Percentiles rank a stretch among this genome's conserved stretches.
phyloP scores from a whole-genome alignment of 2,329 filamentous ascomycete genomes.

The Trichoderma simmonsii region DNA sequence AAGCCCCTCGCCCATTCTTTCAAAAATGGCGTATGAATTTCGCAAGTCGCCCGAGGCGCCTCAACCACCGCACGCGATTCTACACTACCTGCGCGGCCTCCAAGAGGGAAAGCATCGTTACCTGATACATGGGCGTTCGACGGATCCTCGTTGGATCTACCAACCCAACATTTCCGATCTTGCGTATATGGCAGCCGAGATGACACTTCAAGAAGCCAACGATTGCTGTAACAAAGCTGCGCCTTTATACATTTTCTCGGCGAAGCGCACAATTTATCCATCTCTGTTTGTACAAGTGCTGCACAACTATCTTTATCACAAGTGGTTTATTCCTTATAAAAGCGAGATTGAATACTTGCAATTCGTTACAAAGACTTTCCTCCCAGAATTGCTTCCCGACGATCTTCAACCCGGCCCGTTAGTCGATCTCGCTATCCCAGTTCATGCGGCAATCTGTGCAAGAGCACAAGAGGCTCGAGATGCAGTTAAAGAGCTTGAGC shows the following conservation, averaged over 20 bases:
- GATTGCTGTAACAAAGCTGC: background rate
- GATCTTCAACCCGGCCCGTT: background rate
- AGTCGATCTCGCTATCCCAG: background rate
- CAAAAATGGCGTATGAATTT: background rate
- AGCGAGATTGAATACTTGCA: background rate
- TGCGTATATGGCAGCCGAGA: background rate
- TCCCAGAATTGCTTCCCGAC: background rate
- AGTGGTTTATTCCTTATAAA: background rate
- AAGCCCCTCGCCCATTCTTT: no score
- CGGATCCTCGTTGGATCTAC: background rate
- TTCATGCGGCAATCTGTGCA: background rate
- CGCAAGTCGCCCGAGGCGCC: background rate
- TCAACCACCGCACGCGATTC: background rate
- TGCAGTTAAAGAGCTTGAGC: background rate
- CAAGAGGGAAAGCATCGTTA: background rate
- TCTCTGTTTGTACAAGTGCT: background rate
- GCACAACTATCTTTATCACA: background rate
- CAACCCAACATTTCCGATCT: background rate
- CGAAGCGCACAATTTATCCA: background rate
- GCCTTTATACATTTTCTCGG: background rate
- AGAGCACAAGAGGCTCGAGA: background rate
- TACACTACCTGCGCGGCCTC: background rate
- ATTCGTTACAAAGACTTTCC: conserved; percentile 17
- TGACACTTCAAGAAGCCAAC: background rate
- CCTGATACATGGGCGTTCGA: background rate